Evolutionary conservation across 176 grass and related monocot species (phyloP), one percentile per base, ranked within the genome.

Genomic region (Zizania latifolia): DNA sequence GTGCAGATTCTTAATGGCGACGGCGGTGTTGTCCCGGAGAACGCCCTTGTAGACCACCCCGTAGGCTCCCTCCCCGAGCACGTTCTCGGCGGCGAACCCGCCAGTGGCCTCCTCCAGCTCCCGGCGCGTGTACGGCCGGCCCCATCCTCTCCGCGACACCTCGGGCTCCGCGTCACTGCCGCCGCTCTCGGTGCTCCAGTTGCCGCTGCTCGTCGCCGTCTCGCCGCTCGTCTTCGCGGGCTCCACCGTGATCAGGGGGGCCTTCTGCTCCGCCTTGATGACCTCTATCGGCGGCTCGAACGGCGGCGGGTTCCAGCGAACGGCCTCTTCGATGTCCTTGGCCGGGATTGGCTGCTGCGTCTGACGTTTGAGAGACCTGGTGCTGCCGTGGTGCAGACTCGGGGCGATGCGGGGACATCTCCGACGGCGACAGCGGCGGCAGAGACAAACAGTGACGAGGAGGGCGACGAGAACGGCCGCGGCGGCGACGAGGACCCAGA

Each of bases 1-100:
- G 80, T 89, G 88, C 68, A 98, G 88, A 75, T 88, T 92, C 80
- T 98, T 98, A 62, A 98, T 75, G 80, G 94, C 94, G 69, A 94
- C 86, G 63, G 73, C 65, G 81, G 86, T 87, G 54, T 70, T 65
- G 86, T 98, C 86, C 4, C 69, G 39, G 39, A 98, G 71, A 26
- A 87, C 78, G 28, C 94, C 94, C 24, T 61, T 88, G 77, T 90
- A 98, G 10, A 98, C 94, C 30, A 98, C 88, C n/a, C 94, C 84
- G 38, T 90, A 98, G 0, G 89, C 89, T 29, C 94, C 94, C 38
- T 98, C 94, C 13, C 91, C 94, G 43, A 98, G 78, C 60, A 94
- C 82, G 79, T 92, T 98, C 22, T 44, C 78, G 27, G 78, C 81
- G 15, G 89, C 71, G 37, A 98, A 51, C 4, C 91, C 86, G n/a